Base-by-base conservation (phyloP, 495 filamentous ascomycete genomes). In the Melanomma pulvis-pyrius region DNA sequence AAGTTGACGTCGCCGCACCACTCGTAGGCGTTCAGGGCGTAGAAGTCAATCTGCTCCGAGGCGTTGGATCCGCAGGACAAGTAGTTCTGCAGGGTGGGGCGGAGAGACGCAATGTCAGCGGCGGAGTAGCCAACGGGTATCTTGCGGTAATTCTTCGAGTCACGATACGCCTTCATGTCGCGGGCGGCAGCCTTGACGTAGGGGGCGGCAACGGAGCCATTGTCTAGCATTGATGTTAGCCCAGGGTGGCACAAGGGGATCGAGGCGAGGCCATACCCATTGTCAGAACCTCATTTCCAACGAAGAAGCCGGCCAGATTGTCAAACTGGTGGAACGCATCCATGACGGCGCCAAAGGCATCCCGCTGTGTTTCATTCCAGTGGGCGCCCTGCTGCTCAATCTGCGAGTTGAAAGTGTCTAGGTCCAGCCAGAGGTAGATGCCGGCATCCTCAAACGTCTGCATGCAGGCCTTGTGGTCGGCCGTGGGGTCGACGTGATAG, bases 41-140 rank as follows among this genome's bases (percentile, higher is more conserved):
- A 96, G 78, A 96, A 93, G 73, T 96, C 92, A 63, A 93, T 78
- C 12, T 83, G 83, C 67, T 93, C 89, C 7, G 85, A 84, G 24
- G 80, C 28, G 71, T 93, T 86, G 39, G 8, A 12, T 49, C 86
- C 86, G 75, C 92, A 96, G 12, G 89, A 88, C 32, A 96, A 79
- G 75, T 96, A 96, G 73, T 96, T 87, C 76, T 96, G 92, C 1
- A 96, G 80, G 86, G 89, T 91, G 34, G 92, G 92, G 21, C 92
- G 87, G 46, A 94, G 84, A 47, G 85, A 80, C 2, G 90, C 79
- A 67, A 96, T 93, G 74, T 96, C 92, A 32, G 92, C 90, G n/a
- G 91, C 92, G 8, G 91, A 92, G 78, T 96, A 96, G 46, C 92
- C 92, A 55, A 96, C 80, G 7, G 92, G 92, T 56, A 96, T 90